Percentiles rank a stretch among this genome's conserved stretches.
phyloP scores from a whole-genome alignment of 2,329 filamentous ascomycete genomes.

The Hypoxylon sp. region DNA sequence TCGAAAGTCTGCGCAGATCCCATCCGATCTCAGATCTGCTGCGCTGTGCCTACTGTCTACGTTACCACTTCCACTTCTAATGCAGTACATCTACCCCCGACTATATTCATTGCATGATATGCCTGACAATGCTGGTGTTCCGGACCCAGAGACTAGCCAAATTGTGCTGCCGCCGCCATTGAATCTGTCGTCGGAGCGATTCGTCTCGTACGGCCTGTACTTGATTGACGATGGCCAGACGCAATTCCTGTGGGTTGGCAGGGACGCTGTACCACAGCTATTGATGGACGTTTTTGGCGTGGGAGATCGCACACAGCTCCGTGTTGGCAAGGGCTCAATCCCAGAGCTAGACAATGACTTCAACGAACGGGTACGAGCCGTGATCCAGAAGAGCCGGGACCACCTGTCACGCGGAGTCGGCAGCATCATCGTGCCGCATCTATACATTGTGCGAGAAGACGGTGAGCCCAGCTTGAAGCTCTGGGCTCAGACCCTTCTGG shows the following conservation, averaged over 20 bases:
- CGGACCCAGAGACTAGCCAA: slow-evolving; percentile 86
- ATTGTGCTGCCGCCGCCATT: slow-evolving; percentile 86
- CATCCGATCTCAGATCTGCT: slow-evolving; percentile 91
- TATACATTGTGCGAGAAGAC: slow-evolving; percentile 95
- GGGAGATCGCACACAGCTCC: slow-evolving; percentile 83
- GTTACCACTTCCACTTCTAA: slow-evolving; percentile 86
- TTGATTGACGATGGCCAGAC: slow-evolving; percentile 97
- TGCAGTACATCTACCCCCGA: slow-evolving; percentile 91
- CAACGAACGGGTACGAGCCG: slow-evolving; percentile 91
- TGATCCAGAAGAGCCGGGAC: slow-evolving; percentile 92
- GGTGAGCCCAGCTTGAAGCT: slow-evolving; percentile 94
- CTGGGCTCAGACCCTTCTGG: slow-evolving; percentile 95
- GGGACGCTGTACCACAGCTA: slow-evolving; percentile 91
- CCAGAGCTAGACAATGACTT: slow-evolving; percentile 95
- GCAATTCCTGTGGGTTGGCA: slow-evolving; percentile 96
- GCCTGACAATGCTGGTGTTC: slow-evolving; percentile 91
- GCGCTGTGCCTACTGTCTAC: slow-evolving; percentile 95
- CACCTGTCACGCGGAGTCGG: slow-evolving; percentile 88
- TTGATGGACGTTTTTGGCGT: slow-evolving; percentile 91
- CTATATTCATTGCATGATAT: slow-evolving; percentile 94
- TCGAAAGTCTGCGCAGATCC: slow-evolving; percentile 92
- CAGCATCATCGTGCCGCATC: slow-evolving; percentile 90
- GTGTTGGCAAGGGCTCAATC: slow-evolving; percentile 89
- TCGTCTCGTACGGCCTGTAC: slow-evolving; percentile 92
- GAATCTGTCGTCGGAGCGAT: slow-evolving; percentile 88